Evolutionary conservation across 2,329 filamentous ascomycete species (phyloP).

Genomic region (Ceratocystis albifundus): DNA sequence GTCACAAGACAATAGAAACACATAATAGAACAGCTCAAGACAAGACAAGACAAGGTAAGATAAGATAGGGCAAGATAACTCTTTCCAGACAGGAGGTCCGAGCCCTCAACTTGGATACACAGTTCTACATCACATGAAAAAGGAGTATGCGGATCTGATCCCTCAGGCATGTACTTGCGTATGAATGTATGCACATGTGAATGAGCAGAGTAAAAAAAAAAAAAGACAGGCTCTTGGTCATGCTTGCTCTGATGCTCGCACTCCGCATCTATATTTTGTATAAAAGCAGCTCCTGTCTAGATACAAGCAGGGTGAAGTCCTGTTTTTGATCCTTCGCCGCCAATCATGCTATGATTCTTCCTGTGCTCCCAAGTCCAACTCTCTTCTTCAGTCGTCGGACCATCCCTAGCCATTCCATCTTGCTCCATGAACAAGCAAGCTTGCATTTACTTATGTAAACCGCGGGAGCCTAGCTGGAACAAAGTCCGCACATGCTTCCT

Average conservation of each 20-base stretch:
- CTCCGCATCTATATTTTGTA: background rate
- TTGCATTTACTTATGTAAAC: slow-evolving; percentile 34
- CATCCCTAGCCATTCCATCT: background rate
- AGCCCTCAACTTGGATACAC: background rate
- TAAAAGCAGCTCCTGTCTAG: background rate
- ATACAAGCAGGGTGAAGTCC: slow-evolving; percentile 11
- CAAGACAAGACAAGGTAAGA: background rate
- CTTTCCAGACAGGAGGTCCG: background rate
- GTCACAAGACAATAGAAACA: background rate
- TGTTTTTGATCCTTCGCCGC: slow-evolving; percentile 2
- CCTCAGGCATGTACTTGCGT: background rate
- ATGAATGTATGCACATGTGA: background rate
- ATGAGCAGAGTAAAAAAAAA: background rate
- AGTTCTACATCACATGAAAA: background rate
- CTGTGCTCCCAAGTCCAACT: background rate
- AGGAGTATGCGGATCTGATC: background rate
- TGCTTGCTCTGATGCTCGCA: background rate
- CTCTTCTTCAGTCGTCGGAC: background rate
- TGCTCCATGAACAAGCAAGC: background rate
- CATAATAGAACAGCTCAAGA: background rate
- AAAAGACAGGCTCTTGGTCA: background rate
- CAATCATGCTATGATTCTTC: slow-evolving; percentile 4
- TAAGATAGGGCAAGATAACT: background rate
- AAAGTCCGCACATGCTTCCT: slow-evolving; percentile 31
- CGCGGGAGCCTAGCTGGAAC: slow-evolving; percentile 48